A percentile compares a stretch with the other conserved stretches of the same genome.
These are phyloP conservation scores for Prunus fruticosa DNA, from an alignment of 306 rosid genomes.

Conservation along the genomic window DNA sequence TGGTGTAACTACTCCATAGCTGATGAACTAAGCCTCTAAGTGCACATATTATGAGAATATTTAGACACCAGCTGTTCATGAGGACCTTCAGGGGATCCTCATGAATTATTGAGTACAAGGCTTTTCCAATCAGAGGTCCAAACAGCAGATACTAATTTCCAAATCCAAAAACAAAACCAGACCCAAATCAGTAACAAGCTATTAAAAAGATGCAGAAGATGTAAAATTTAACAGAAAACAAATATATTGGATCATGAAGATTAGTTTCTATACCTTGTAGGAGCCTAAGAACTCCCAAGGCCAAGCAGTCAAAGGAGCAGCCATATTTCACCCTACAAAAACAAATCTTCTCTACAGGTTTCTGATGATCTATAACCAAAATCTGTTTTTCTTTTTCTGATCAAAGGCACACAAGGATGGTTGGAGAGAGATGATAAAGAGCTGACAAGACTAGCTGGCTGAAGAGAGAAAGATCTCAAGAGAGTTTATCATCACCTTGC, in stretches of 20 bases:
- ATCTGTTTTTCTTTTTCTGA: neutral
- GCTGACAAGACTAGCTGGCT: neutral
- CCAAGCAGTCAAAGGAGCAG: conserved; percentile 71
- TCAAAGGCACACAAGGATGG: neutral
- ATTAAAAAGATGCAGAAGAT: neutral
- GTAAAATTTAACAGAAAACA: too few relatives aligned
- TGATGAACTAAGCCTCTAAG: conserved; percentile 48
- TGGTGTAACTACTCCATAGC: conserved; percentile 43
- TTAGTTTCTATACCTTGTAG: conserved; percentile 50
- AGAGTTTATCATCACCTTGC: neutral
- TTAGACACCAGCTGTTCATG: conserved; percentile 56
- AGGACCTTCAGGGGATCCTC: conserved; percentile 33
- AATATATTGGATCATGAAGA: neutral
- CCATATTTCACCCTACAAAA: conserved; percentile 36
- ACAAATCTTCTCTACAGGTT: neutral
- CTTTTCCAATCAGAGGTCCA: conserved; percentile 67
- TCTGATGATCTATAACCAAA: neutral
- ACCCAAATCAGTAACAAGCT: neutral
- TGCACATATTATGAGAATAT: conserved; percentile 45
- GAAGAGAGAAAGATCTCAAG: neutral
- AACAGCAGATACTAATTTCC: conserved; percentile 52
- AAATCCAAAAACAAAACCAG: neutral
- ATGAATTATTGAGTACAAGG: conserved; percentile 35
- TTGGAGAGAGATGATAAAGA: neutral
- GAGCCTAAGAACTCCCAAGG: conserved; percentile 81